phyloP scores from a whole-genome alignment of 352 stramenopile species.

The Phytophthora pini region DNA sequence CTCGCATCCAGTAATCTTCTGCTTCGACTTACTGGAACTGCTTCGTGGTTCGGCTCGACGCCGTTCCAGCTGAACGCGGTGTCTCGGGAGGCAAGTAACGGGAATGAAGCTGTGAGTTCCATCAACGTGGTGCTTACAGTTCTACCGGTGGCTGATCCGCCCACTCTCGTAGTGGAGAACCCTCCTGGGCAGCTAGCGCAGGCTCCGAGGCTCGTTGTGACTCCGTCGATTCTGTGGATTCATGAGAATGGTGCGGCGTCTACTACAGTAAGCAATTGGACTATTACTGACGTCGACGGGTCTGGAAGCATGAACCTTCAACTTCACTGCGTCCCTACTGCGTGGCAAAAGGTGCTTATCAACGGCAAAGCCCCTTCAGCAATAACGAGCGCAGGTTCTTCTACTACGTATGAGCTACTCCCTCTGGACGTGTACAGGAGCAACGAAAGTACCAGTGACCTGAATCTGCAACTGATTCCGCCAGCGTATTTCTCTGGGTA shows the following conservation, averaged over 20 bases:
- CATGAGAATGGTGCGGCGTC: slow-evolving; percentile 9
- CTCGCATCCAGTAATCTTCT: too few relatives aligned
- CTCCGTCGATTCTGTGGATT: not conserved
- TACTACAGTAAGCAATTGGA: slow-evolving; percentile 21
- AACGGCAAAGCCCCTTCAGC: slow-evolving; percentile 3
- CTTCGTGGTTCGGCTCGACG: too few relatives aligned
- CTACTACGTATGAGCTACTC: slow-evolving; percentile 8
- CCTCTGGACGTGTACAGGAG: slow-evolving; percentile 9
- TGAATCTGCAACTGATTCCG: slow-evolving; percentile 31
- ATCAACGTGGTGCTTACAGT: too few relatives aligned
- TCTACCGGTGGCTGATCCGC: too few relatives aligned
- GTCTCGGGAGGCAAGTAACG: too few relatives aligned
- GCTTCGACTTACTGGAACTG: too few relatives aligned
- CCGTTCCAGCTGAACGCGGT: too few relatives aligned
- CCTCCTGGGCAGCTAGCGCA: too few relatives aligned
- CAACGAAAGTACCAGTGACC: slow-evolving; percentile 1
- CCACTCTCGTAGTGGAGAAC: too few relatives aligned
- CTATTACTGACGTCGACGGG: slow-evolving; percentile 19
- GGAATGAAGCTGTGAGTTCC: too few relatives aligned
- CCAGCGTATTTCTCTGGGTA: slow-evolving; percentile 37
- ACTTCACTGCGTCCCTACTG: slow-evolving; percentile 8
- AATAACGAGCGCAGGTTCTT: not conserved
- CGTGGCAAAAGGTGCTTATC: slow-evolving; percentile 13
- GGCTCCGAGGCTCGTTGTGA: slow-evolving; percentile 7
- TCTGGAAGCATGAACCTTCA: slow-evolving; percentile 28